Conservation (phyloP, 805 yeast genomes). For the Candida odintsovae region DNA sequence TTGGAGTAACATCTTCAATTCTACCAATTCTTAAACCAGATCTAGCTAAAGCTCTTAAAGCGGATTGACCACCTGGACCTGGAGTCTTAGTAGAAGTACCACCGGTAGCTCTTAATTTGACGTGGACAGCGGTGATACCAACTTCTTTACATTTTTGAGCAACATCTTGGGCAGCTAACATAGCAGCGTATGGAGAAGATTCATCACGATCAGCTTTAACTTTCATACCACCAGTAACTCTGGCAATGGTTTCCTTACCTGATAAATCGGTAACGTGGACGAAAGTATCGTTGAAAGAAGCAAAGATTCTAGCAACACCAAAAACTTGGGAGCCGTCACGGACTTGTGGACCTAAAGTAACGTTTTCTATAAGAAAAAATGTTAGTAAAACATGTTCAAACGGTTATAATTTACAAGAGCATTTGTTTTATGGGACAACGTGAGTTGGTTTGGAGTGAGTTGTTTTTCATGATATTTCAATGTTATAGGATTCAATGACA, state of each 20-base stretch:
- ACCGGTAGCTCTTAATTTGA: slow-evolving; percentile 99
- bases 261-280: slow-evolving; percentile 99
- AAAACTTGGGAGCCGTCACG: slow-evolving; percentile 98
- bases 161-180: slow-evolving; percentile 99
- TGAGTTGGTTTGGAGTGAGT: background rate
- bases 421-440: background rate
- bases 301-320: slow-evolving; percentile 99
- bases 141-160: slow-evolving; percentile 99
- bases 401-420: background rate
- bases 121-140: slow-evolving; percentile 99
- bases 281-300: slow-evolving; percentile 99
- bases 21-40: slow-evolving; percentile 99
- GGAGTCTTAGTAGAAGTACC: slow-evolving; percentile 99
- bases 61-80: slow-evolving; percentile 99
- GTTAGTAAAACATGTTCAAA: slow-evolving; percentile 15
- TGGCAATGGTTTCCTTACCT: slow-evolving; percentile 99
- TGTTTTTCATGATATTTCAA: too few relatives aligned
- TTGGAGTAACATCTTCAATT: slow-evolving; percentile 99
- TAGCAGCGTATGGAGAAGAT: slow-evolving; percentile 99
- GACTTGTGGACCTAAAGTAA: slow-evolving; percentile 77
- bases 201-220: slow-evolving; percentile 99
- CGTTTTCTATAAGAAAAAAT: slow-evolving; percentile 37
- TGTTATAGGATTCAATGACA: too few relatives aligned
- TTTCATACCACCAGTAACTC: slow-evolving; percentile 99
- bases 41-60: slow-evolving; percentile 98